Evolutionary conservation across 2,329 filamentous ascomycete genomes (phyloP), one percentile per base, ranked within the genome.

Genomic region (Trichophyton schoenleinii): DNA sequence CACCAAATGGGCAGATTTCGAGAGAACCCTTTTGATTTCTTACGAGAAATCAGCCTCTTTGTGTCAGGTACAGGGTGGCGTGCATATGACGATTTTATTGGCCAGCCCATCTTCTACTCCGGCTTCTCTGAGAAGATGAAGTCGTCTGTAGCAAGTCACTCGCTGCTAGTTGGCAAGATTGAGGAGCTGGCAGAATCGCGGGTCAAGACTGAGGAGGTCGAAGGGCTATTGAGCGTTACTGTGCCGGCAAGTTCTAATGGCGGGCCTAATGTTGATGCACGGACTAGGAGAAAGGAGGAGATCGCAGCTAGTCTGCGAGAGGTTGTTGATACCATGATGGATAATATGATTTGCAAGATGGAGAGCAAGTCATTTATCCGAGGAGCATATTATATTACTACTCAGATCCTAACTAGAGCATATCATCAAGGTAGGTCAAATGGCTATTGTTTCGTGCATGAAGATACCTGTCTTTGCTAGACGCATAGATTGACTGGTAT

Each of bases 271-370:
- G 38, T 22, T 41, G 57, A 60, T 31, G 18, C 44, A 13, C 59
- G 62, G 28, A 22, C 49, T 36, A 58, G 58, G 41, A 57, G 65
- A 61, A 82, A 80, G 60, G 78, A 76, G 61, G 84, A 87, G 67
- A 83, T 97, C 61, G 85, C 91, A 69, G 79, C 80, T 42, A 86
- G 86, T 62, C 77, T 99, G 53, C 81, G 85, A 60, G 86, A 96
- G 70, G 86, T 96, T 3, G 88, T 89, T 3, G 89, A 94, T 65
- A 86, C 87, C 66, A 86, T 94, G 82, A 89, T 91, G 25, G 90
- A 96, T 70, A 84, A 87, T 65, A 97, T 99, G 94, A 96, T 99
- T 64, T 97, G 92, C 82, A 99, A 99, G 76, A 92, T 97, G 81
- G 94, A 99, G 74, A 95, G 87, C 79, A 95, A 91, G 71, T 79